These are phyloP conservation scores for Penicillium sp. DNA, from an alignment of 2,329 filamentous ascomycete species.

Conservation along the genomic window DNA sequence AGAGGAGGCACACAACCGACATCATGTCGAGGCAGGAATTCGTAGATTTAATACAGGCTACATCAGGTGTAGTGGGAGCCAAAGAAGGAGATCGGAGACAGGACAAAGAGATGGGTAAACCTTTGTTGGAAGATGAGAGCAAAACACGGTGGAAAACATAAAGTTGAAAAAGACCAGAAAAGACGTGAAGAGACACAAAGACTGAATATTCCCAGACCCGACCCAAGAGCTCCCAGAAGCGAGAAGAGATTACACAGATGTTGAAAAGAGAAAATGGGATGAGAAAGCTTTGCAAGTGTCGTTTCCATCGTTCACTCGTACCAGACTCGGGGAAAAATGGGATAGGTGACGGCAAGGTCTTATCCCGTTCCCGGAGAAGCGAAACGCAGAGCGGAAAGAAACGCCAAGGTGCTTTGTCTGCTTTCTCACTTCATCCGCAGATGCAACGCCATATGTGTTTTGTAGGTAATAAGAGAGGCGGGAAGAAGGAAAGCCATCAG, in stretches of 20 bases:
- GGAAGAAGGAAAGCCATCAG: conserved; percentile 14
- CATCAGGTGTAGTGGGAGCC: conserved; percentile 26
- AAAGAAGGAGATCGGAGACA: conserved; percentile 12
- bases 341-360: neutral
- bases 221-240: conserved; percentile 34
- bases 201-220: conserved; percentile 23
- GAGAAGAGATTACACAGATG: conserved; percentile 39
- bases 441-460: conserved; percentile 26
- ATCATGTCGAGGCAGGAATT: conserved; percentile 21
- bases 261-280: conserved; percentile 26
- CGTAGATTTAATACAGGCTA: conserved; percentile 32
- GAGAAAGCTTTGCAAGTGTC: conserved; percentile 16
- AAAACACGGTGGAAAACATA: conserved; percentile 8
- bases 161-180: conserved; percentile 14
- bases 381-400: conserved; percentile 11
- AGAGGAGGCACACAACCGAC: conserved; percentile 11
- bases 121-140: neutral
- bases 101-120: neutral
- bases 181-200: conserved; percentile 9
- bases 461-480: conserved; percentile 18
- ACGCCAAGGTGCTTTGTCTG: conserved; percentile 5
- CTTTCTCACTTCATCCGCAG: conserved; percentile 21
- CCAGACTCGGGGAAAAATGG: conserved; percentile 7
- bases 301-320: conserved; percentile 8
- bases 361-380: conserved; percentile 5